phyloP scores from a whole-genome alignment of 129 eudicot genomes.

The Helichrysum umbraculigerum region DNA sequence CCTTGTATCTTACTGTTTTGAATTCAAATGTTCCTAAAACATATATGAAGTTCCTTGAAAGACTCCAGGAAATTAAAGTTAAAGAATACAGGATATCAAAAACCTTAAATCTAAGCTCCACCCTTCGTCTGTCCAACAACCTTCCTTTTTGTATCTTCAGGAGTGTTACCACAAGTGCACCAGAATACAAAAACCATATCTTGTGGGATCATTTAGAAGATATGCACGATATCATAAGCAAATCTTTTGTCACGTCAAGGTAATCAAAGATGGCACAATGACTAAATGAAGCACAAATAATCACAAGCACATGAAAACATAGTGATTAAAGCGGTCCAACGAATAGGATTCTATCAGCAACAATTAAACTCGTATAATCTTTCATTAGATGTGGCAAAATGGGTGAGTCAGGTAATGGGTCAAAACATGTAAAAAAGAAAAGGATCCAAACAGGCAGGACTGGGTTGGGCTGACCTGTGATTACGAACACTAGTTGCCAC shows the following conservation, averaged over 20 bases:
- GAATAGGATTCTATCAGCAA: too few relatives aligned
- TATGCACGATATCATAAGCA: conserved; percentile 88
- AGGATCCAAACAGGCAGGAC: background rate
- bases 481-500: background rate
- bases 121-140: background rate
- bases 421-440: too few relatives aligned
- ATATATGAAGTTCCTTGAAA: background rate
- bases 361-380: background rate
- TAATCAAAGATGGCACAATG: conserved; percentile 4
- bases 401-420: background rate
- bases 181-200: background rate
- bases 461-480: background rate
- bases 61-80: background rate
- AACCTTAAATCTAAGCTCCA: background rate
- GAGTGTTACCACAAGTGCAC: background rate
- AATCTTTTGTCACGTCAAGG: conserved; percentile 69
- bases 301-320: background rate
- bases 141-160: conserved; percentile 6
- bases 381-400: background rate
- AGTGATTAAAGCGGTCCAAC: background rate
- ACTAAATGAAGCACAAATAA: background rate
- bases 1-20: too few relatives aligned
- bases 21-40: background rate
- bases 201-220: conserved; percentile 45
- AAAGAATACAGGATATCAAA: background rate